Evolutionary conservation across 2,329 filamentous ascomycete species (phyloP).

Genomic region (Penicillium sp.): DNA sequence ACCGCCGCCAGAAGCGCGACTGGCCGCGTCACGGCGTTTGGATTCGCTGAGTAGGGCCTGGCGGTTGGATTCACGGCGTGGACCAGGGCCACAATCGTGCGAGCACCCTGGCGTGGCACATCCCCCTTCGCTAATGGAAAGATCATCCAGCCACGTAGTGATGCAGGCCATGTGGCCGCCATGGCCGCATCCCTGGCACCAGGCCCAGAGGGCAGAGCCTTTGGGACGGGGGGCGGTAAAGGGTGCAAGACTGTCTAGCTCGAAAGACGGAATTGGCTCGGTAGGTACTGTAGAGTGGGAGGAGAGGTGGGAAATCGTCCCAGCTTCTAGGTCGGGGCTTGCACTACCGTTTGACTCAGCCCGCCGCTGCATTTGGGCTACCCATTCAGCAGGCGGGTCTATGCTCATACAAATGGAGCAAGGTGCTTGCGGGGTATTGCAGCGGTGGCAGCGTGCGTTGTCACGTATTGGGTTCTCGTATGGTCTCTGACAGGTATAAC

Average conservation of each 20-base stretch:
- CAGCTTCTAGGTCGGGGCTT: constrained; percentile 15
- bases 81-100: constrained; percentile 55
- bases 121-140: constrained; percentile 47
- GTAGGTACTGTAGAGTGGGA: constrained; percentile 40
- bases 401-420: constrained; percentile 42
- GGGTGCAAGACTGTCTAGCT: constrained; percentile 26
- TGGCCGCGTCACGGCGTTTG: constrained; percentile 30
- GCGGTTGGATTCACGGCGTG: constrained; percentile 40
- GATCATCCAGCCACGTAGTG: constrained; percentile 50
- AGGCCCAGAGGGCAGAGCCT: constrained; percentile 47
- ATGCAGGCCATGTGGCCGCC: constrained; percentile 56
- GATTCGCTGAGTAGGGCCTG: constrained; percentile 29
- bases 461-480: constrained; percentile 49
- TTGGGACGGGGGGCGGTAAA: constrained; percentile 26
- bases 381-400: constrained; percentile 40
- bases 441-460: constrained; percentile 50
- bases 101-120: constrained; percentile 57
- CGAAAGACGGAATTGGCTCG: constrained; percentile 26
- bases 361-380: constrained; percentile 18
- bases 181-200: constrained; percentile 59
- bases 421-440: constrained; percentile 38
- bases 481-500: constrained; percentile 53
- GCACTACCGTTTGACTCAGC: constrained; percentile 8
- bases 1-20: constrained; percentile 31
- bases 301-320: constrained; percentile 38